phyloP scores from a whole-genome alignment of 2,329 filamentous ascomycete genomes.

The Neurospora sp. region DNA sequence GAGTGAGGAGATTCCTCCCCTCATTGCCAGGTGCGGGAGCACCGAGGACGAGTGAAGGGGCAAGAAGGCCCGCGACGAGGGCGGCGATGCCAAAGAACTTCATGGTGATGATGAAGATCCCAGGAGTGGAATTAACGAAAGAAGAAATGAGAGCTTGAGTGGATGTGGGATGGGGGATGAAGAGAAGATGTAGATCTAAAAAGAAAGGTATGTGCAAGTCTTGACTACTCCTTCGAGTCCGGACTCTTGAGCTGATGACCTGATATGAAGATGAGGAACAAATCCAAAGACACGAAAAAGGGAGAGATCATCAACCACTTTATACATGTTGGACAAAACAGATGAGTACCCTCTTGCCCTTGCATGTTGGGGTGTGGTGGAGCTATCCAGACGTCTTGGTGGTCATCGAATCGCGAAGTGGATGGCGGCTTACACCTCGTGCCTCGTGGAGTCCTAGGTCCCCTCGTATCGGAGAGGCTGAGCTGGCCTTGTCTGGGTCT shows the following conservation, averaged over 20 bases:
- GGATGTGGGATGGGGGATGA: not conserved
- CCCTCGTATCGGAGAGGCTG: not conserved
- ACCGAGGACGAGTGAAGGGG: constrained; percentile 6
- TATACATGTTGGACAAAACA: not conserved
- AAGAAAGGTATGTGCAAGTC: not conserved
- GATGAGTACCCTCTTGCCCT: not conserved
- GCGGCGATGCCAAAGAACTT: constrained; percentile 11
- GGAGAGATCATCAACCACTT: not conserved
- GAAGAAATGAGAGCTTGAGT: not conserved
- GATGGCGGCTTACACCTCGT: not conserved
- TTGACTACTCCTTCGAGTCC: not conserved
- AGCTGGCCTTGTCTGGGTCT: not conserved
- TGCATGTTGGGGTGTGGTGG: not conserved
- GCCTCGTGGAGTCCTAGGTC: not conserved
- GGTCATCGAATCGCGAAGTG: not conserved
- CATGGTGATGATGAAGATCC: constrained; percentile 9
- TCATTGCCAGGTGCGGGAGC: constrained; percentile 9
- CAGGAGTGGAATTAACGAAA: not conserved
- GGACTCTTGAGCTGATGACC: not conserved
- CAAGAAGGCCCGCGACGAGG: constrained; percentile 12
- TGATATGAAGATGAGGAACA: not conserved
- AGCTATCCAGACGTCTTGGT: not conserved
- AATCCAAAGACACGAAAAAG: not conserved
- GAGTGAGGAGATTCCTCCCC: constrained; percentile 5
- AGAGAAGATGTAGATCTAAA: not conserved